These are phyloP conservation scores for Nannochloropsis oceanica DNA, from an alignment of 108 stramenopile genomes.

Conservation along the genomic window DNA sequence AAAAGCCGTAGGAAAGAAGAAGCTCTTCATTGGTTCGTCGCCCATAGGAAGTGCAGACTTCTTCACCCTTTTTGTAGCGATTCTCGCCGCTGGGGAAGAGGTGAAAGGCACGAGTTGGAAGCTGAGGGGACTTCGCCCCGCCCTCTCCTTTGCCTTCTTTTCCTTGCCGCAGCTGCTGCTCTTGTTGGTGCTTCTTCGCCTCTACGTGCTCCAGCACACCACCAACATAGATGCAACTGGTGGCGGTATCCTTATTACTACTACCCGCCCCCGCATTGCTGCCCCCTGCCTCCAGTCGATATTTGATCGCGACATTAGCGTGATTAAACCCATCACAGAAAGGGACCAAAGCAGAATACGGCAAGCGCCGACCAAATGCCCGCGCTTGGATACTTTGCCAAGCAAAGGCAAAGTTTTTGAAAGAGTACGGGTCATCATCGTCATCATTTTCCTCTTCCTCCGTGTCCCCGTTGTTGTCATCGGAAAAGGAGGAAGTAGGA, in stretches of 20 bases:
- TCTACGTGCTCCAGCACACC: conserved; percentile 8
- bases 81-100: conserved; percentile 38
- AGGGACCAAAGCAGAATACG: conserved; percentile 48
- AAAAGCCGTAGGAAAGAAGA: conserved; percentile 48
- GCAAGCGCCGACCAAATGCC: conserved; percentile 47
- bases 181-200: neutral
- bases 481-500: neutral
- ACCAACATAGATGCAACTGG: conserved; percentile 23
- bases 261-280: neutral
- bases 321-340: conserved; percentile 53
- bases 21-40: conserved; percentile 42
- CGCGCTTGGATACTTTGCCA: conserved; percentile 44
- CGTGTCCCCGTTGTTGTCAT: neutral
- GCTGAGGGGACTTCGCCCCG: neutral
- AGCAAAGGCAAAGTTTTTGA: conserved; percentile 37
- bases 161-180: neutral
- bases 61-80: conserved; percentile 19
- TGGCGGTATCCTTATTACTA: neutral
- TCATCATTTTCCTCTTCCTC: neutral
- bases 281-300: neutral
- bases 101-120: neutral
- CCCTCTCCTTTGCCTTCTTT: too few relatives aligned
- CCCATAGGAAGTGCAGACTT: conserved; percentile 51
- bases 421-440: conserved; percentile 21
- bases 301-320: conserved; percentile 41